Conservation (phyloP, 768 basidiomycete genomes). For the Lactarius sanguifluus region DNA sequence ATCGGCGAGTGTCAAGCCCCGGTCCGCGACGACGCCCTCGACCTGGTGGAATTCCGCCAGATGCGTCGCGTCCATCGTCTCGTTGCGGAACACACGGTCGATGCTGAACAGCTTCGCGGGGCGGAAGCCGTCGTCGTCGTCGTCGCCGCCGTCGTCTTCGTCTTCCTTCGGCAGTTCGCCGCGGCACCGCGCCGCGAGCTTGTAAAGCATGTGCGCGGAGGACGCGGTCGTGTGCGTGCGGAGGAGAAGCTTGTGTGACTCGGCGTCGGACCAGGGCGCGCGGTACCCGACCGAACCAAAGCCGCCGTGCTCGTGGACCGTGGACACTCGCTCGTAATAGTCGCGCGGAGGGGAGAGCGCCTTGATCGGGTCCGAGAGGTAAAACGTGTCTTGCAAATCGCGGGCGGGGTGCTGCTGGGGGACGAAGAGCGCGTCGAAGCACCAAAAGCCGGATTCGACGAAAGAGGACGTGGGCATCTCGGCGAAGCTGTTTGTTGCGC, state of each 20-base stretch:
- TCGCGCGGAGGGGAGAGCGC: conserved; percentile 73
- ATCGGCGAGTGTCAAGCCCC: conserved; percentile 87
- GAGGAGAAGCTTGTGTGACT: conserved; percentile 88
- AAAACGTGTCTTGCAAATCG: conserved; percentile 98
- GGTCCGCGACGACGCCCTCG: conserved; percentile 98
- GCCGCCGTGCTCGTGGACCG: conserved; percentile 82
- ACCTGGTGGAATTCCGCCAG: conserved; percentile 99
- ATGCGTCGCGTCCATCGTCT: conserved; percentile 98
- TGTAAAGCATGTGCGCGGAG: conserved; percentile 90
- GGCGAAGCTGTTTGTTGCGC: conserved; percentile 70
- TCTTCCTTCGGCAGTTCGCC: conserved; percentile 53
- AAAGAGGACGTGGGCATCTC: conserved; percentile 98
- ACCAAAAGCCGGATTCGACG: conserved; percentile 99
- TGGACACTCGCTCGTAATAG: conserved; percentile 84
- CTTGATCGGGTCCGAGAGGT: conserved; percentile 85
- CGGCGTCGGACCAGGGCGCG: conserved; percentile 91
- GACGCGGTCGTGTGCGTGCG: conserved; percentile 97
- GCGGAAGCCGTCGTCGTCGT: conserved; percentile 72
- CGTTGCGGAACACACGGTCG: conserved; percentile 97
- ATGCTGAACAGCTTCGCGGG: conserved; percentile 96
- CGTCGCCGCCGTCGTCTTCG: conserved; percentile 33
- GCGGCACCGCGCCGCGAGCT: conserved; percentile 82
- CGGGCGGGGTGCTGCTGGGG: conserved; percentile 99
- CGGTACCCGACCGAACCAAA: conserved; percentile 96
- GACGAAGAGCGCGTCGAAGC: conserved; percentile 96